Conservation (phyloP, 2,329 filamentous ascomycete genomes). For the Exophiala viscosa region DNA sequence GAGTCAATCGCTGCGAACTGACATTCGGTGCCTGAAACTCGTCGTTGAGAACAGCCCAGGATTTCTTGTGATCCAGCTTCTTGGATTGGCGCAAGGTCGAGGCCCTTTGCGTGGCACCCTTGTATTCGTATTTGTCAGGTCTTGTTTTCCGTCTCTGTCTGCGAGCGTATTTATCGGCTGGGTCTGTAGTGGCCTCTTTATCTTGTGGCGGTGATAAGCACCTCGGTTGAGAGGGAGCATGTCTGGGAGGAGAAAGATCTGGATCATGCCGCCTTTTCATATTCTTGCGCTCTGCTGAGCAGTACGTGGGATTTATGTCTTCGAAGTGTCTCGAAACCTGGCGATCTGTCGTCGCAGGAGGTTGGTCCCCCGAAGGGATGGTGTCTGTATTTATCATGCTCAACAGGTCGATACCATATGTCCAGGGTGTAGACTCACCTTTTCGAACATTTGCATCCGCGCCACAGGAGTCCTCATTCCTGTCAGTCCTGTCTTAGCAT, state of each 20-base stretch:
- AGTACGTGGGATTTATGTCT: too few relatives aligned
- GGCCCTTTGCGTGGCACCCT: conserved; percentile 1
- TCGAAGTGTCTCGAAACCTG: too few relatives aligned
- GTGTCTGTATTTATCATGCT: too few relatives aligned
- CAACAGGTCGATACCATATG: too few relatives aligned
- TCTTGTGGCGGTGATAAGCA: background rate
- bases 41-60: conserved; percentile 9
- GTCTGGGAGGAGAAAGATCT: background rate
- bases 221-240: background rate
- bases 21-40: conserved; percentile 28
- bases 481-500: too few relatives aligned
- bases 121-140: conserved; percentile 25
- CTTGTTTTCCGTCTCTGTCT: conserved; percentile 23
- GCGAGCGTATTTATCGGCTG: conserved; percentile 22
- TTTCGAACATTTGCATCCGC: too few relatives aligned
- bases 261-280: background rate
- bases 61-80: conserved; percentile 9
- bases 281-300: too few relatives aligned
- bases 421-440: too few relatives aligned
- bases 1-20: conserved; percentile 20
- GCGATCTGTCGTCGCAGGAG: too few relatives aligned
- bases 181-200: conserved; percentile 7
- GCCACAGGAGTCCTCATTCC: too few relatives aligned
- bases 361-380: too few relatives aligned
- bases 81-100: conserved; percentile 1